These are phyloP conservation scores for Perilla frutescens DNA, from an alignment of 257 asterid species.

Conservation along the genomic window DNA sequence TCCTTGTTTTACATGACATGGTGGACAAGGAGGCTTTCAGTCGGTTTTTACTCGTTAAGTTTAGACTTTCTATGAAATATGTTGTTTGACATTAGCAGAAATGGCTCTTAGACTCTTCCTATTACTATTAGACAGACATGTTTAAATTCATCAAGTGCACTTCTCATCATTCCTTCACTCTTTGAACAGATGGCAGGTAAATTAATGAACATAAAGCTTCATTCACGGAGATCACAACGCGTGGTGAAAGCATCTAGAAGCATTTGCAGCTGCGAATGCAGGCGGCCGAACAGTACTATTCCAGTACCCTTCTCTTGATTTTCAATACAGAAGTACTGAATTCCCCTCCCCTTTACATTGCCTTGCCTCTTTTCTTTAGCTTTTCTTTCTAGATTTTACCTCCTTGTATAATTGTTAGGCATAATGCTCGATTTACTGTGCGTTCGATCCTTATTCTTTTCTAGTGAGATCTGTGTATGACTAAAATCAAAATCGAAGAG, in stretches of 20 bases:
- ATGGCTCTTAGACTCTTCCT: slow-evolving; percentile 6
- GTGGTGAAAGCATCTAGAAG: slow-evolving; percentile 87
- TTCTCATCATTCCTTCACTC: slow-evolving; percentile 21
- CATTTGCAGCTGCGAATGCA: slow-evolving; percentile 80
- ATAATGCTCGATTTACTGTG: neutral
- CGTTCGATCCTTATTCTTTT: slow-evolving; percentile 21
- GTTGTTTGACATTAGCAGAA: neutral
- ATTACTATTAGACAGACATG: neutral
- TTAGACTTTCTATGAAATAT: neutral
- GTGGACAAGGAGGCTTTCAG: neutral
- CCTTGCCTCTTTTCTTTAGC: neutral
- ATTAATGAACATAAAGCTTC: slow-evolving; percentile 86
- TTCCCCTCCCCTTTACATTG: neutral
- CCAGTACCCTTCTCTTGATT: slow-evolving; percentile 49
- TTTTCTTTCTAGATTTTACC: neutral
- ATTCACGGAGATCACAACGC: slow-evolving; percentile 79
- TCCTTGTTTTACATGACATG: neutral
- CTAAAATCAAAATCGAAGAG: neutral
- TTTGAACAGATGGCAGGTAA: slow-evolving; percentile 83
- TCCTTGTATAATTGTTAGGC: slow-evolving; percentile 11
- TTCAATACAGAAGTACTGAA: slow-evolving; percentile 9
- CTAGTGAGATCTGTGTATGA: slow-evolving; percentile 24
- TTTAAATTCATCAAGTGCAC: neutral
- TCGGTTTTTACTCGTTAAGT: neutral
- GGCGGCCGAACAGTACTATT: slow-evolving; percentile 67